Base-by-base conservation (phyloP, 2,329 filamentous ascomycete genomes). In the Ceratocystiopsis sp. region DNA sequence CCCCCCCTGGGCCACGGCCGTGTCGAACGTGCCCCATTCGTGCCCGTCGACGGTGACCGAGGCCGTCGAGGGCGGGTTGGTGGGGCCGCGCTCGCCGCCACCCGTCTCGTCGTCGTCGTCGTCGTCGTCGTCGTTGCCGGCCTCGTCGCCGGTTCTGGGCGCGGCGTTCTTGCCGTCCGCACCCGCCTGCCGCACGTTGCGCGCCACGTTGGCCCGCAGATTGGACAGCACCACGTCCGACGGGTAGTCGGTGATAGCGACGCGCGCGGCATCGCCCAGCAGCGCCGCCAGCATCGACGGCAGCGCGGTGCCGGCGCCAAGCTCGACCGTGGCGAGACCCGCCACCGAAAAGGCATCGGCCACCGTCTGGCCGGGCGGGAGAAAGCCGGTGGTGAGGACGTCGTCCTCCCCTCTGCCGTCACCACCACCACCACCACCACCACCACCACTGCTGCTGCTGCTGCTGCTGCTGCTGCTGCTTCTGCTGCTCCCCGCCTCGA, bases 241-340 rank as follows among this genome's bases (percentile, higher is more conserved):
- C 0, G 81, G 80, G 53, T 84, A 84, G 58, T 84, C 81, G 14
- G 75, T 78, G 19, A 79, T 68, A 21, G 69, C 62, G 5, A 80
- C 68, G 55, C 69, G 51, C 25, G 47, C 35, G 3, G 68, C 71
- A 25, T 10, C 25, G 10, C 68, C 68, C 9, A 68, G 52, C 19
- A 73, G 53, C 0, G 61, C 63, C 3, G 63, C 60, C 55, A 75
- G 57, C 33, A 73, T 63, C 33, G 65, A 68, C 3, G 69, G 66
- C 41, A 75, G 53, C 1, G 65, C 73, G 46, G 69, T 74, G 56
- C 80, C 80, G 50, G 79, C 76, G 17, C 80, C 80, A 14, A 85
- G 58, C 59, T 85, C 80, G 13, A 84, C 54, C 8, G 72, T 70
- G 11, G 54, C 57, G 49, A 73, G 57, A 2, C 66, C 70, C 35